These are phyloP conservation scores for Plasmodium gallinaceum DNA, from an alignment of 169 alveolate species.

Conservation along the genomic window DNA sequence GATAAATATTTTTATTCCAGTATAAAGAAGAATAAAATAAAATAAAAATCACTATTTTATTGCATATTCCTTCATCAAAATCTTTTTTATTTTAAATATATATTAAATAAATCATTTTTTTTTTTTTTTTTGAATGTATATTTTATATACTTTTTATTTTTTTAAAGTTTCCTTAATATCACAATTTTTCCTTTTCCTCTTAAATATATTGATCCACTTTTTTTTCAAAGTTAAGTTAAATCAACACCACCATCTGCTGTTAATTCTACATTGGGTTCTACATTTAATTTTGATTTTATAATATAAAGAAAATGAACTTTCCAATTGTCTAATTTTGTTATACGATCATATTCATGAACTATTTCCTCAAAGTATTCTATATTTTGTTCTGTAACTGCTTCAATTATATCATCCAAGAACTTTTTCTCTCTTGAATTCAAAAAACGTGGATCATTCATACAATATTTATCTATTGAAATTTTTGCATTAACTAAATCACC, in stretches of 20 bases:
- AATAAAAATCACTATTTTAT: too few species aligned
- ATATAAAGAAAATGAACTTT: conserved; percentile 63
- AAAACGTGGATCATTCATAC: conserved; percentile 62
- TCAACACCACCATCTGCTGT: conserved; percentile 67
- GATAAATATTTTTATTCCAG: too few species aligned
- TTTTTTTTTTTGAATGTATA: not conserved
- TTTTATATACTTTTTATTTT: not conserved
- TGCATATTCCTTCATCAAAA: too few species aligned
- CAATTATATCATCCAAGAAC: conserved; percentile 56
- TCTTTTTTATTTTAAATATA: too few species aligned
- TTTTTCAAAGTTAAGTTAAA: conserved; percentile 11
- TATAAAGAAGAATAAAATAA: too few species aligned
- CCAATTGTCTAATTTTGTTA: conserved; percentile 67
- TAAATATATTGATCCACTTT: not conserved
- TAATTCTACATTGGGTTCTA: conserved; percentile 53
- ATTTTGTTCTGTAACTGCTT: conserved; percentile 59
- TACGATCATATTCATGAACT: conserved; percentile 71
- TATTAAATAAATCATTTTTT: not conserved
- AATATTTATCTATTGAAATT: conserved; percentile 64
- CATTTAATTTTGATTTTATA: conserved; percentile 40
- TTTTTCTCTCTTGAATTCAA: conserved; percentile 59
- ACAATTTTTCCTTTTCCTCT: not conserved
- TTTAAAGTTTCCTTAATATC: too few species aligned
- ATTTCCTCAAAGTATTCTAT: conserved; percentile 54
- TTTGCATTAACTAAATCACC: conserved; percentile 73